phyloP scores from a whole-genome alignment of 805 yeast species.

The Saccharomycopsis oosterbeekiorum region DNA sequence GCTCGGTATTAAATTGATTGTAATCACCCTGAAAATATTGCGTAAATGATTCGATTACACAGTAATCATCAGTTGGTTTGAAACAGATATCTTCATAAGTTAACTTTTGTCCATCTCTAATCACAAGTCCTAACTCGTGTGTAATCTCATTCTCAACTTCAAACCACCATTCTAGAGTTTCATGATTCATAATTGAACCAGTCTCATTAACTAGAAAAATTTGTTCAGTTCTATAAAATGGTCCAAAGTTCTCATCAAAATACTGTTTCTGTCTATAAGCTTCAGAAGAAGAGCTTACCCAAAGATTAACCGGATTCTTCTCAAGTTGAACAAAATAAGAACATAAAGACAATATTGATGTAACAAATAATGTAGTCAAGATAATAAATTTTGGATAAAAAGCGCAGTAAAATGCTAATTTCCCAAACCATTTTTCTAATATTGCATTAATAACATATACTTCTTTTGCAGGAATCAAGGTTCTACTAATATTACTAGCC shows the following conservation, averaged over 20 bases:
- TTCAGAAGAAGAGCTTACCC: conserved; percentile 78
- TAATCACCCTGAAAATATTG: conserved; percentile 74
- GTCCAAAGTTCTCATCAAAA: conserved; percentile 80
- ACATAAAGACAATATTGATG: conserved; percentile 43
- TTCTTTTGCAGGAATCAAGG: conserved; percentile 20
- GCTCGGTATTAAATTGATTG: conserved; percentile 33
- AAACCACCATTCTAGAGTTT: conserved; percentile 79
- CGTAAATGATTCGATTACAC: conserved; percentile 81
- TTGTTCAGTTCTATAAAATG: conserved; percentile 85
- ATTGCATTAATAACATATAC: conserved; percentile 40
- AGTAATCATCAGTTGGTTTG: conserved; percentile 69
- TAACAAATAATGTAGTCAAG: conserved; percentile 31
- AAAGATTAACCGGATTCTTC: conserved; percentile 68
- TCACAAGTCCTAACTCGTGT: conserved; percentile 19
- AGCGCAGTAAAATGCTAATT: conserved; percentile 51
- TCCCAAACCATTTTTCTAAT: conserved; percentile 39
- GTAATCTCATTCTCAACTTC: conserved; percentile 54
- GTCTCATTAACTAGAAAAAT: conserved; percentile 60
- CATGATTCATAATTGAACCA: conserved; percentile 62
- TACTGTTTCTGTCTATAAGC: conserved; percentile 57
- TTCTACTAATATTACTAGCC: conserved; percentile 19
- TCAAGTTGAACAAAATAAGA: conserved; percentile 51
- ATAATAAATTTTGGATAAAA: conserved; percentile 46
- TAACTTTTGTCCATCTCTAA: conserved; percentile 17
- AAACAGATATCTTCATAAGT: conserved; percentile 64